Percentiles rank a stretch among this genome's conserved stretches.
Evolutionary conservation across 2,329 filamentous ascomycete species (phyloP).

Genomic region (Fusarium hostae): DNA sequence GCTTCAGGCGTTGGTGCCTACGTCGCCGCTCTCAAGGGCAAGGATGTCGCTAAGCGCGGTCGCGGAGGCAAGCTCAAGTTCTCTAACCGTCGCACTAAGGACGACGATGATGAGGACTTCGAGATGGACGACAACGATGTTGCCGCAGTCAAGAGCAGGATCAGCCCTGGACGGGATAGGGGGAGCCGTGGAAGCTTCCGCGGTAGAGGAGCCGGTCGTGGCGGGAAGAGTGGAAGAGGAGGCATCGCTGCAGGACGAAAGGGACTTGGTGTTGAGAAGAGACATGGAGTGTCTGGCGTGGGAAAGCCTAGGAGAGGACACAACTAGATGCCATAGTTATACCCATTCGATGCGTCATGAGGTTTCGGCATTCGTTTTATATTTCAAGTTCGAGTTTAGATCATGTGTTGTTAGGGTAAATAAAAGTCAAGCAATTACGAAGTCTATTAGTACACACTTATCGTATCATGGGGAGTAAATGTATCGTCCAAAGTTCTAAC

Average conservation of each 20-base stretch:
- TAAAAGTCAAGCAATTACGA: slow-evolving; percentile 31
- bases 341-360: slow-evolving; percentile 44
- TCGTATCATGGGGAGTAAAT: background rate
- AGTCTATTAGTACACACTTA: background rate
- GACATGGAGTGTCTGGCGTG: slow-evolving; percentile 56
- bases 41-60: slow-evolving; percentile 72
- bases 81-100: slow-evolving; percentile 67
- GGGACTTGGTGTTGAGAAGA: slow-evolving; percentile 63
- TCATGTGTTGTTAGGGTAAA: slow-evolving; percentile 31
- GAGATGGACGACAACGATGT: slow-evolving; percentile 66
- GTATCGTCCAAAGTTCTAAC: background rate
- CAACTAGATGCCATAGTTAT: slow-evolving; percentile 46
- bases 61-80: slow-evolving; percentile 77
- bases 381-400: slow-evolving; percentile 33
- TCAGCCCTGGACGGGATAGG: slow-evolving; percentile 53
- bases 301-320: slow-evolving; percentile 54
- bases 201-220: slow-evolving; percentile 48
- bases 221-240: slow-evolving; percentile 58
- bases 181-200: slow-evolving; percentile 50
- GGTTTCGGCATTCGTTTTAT: slow-evolving; percentile 40
- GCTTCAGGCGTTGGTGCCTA: slow-evolving; percentile 73
- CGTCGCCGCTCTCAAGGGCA: slow-evolving; percentile 74
- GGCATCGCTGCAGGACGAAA: slow-evolving; percentile 58
- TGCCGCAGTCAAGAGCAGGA: slow-evolving; percentile 62
- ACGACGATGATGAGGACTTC: slow-evolving; percentile 60